Evolutionary conservation across 148 eudicot species (phyloP).

Genomic region (Camellia japonica): DNA sequence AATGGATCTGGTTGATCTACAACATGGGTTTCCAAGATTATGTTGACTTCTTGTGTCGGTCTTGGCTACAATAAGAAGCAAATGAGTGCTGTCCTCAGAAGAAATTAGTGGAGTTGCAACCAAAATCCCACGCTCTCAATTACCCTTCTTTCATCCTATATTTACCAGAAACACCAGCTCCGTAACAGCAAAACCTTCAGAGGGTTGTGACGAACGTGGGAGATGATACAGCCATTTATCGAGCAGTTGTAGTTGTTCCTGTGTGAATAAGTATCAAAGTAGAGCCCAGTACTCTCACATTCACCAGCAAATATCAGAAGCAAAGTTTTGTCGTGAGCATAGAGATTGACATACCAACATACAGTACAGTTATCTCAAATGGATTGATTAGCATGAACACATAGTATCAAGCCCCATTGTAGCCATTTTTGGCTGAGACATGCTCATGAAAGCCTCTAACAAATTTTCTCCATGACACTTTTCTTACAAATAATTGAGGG

Average conservation of each 20-base stretch:
- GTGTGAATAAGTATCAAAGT: neutral
- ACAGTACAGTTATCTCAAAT: neutral
- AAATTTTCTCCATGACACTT: no score
- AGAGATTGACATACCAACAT: neutral
- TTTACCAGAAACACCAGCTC: neutral
- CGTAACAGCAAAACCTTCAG: neutral
- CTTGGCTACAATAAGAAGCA: constrained; percentile 13
- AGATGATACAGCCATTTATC: neutral
- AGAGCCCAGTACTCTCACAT: constrained; percentile 1
- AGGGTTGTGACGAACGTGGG: neutral
- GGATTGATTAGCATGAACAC: constrained; percentile 1
- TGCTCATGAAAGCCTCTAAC: no score
- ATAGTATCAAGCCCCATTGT: neutral
- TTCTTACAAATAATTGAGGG: no score
- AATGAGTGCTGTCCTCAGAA: no score
- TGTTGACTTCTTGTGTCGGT: constrained; percentile 17
- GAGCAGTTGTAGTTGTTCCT: neutral
- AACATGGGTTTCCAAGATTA: constrained; percentile 21
- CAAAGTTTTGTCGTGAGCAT: neutral
- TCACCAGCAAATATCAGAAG: no score
- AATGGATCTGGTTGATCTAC: constrained; percentile 30
- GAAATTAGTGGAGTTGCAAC: no score
- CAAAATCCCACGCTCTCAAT: neutral
- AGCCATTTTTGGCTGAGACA: neutral
- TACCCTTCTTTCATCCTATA: constrained; percentile 7